Evolutionary conservation across 164 flowering plant genomes (phyloP), one percentile per base, ranked within the genome.

Genomic region (Aristolochia fimbriata): DNA sequence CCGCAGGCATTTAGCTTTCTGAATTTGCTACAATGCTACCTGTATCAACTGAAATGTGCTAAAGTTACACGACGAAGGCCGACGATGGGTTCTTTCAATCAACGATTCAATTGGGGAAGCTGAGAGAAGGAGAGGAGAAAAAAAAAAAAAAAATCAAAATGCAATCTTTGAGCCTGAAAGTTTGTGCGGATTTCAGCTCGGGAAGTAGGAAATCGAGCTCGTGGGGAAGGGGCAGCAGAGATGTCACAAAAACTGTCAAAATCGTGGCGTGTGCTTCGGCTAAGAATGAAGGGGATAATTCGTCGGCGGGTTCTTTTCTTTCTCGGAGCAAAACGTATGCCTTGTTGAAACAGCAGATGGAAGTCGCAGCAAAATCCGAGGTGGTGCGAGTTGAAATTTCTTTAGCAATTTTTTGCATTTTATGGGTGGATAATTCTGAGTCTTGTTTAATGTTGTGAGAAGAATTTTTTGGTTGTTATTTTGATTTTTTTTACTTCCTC

Each of bases 361-460:
- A 84, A 70, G 84, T 87, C 21, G 98, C 96, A 15, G 91, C 96
- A 0, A 84, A 85, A 75, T 76, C 88, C 6, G 98, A 88, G 95
- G 98, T 88, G 48, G n/a, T 6, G 17, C 15, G 19, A 48, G 55
- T 51, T 33, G 56, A 52, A 52, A 57, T 20, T 55, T 54, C 45
- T 62, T 21, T 15, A 50, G 30, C 14, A 16, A 2, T 16, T 62
- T 60, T 50, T 47, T 50, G 31, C 43, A 16, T 63, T 30, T 45
- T 20, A 11, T 37, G 43, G 10, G 12, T 1, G 10, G 11, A 37
- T 3, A 7, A 31, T 7, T 31, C 10, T 37, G 9, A 10, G 43
- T 37, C 8, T 37, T 37, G 43, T 37, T 37, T 37, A 10, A 37
- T 37, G 4, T 10, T 37, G 43, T 3, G 9, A 37, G 9, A 6